Percentiles rank a stretch among this genome's conserved stretches.
Evolutionary conservation across 192 early-diverging fungal genomes (phyloP).

Genomic region (Pilaira anomala): DNA sequence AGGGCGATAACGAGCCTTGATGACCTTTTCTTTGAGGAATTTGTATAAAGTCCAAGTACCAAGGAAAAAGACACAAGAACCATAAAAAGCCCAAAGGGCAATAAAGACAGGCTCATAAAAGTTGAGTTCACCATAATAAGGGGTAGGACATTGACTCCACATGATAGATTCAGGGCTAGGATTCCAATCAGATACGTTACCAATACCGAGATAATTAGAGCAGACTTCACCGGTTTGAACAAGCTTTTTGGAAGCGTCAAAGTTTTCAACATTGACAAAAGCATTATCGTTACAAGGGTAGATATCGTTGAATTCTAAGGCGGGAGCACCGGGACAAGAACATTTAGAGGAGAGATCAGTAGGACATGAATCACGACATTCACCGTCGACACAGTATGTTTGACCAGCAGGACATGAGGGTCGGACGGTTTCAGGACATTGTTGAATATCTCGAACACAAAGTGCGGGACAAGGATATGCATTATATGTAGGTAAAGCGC

Average conservation of each 20-base stretch:
- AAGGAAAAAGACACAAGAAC: conserved; percentile 18
- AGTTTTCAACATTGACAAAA: conserved; percentile 26
- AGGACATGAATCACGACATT: conserved; percentile 42
- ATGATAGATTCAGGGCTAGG: conserved; percentile 11
- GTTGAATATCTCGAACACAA: conserved; percentile 43
- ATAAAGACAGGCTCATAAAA: conserved; percentile 36
- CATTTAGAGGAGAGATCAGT: conserved; percentile 28
- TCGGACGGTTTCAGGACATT: conserved; percentile 36
- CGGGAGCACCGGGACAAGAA: conserved; percentile 27
- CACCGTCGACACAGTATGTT: conserved; percentile 48
- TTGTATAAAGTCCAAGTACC: conserved; percentile 33
- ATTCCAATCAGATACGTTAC: conserved; percentile 7
- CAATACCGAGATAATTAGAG: conserved; percentile 1
- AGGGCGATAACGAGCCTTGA: not conserved
- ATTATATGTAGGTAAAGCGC: conserved; percentile 42
- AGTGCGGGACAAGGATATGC: conserved; percentile 46
- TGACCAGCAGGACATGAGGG: conserved; percentile 42
- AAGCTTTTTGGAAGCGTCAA: conserved; percentile 26
- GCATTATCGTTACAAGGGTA: conserved; percentile 25
- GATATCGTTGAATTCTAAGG: conserved; percentile 5
- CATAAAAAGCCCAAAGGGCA: conserved; percentile 24
- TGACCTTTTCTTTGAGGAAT: conserved; percentile 1
- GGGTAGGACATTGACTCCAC: conserved; percentile 35
- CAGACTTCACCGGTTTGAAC: conserved; percentile 21
- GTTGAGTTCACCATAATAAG: conserved; percentile 15